Conservation (phyloP, 1,284 basidiomycete genomes). For the Tylopilus sp. region DNA sequence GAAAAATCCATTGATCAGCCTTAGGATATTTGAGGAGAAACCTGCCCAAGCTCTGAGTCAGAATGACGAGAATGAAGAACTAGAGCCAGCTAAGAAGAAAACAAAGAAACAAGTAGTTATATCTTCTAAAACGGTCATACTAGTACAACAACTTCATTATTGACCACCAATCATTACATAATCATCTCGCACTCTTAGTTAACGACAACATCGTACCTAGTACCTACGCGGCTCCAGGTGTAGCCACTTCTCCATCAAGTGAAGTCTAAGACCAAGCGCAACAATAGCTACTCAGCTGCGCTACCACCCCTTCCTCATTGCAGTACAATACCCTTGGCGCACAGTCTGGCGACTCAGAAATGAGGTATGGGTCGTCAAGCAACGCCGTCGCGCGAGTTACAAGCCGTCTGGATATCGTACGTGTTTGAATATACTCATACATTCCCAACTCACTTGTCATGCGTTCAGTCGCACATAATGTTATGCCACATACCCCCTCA, state of each 20-base stretch:
- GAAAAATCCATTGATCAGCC: too few relatives aligned
- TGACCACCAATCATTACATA: too few relatives aligned
- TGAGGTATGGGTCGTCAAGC: slow-evolving; percentile 41
- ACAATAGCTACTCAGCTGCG: slow-evolving; percentile 46
- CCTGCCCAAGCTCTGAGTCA: too few relatives aligned
- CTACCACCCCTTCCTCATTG: slow-evolving; percentile 41
- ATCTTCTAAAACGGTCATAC: too few relatives aligned
- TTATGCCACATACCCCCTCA: slow-evolving; percentile 40
- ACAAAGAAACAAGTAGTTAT: too few relatives aligned
- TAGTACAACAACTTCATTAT: too few relatives aligned
- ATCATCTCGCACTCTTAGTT: too few relatives aligned
- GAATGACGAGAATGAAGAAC: too few relatives aligned
- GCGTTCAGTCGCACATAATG: slow-evolving; percentile 42
- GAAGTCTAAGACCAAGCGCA: slow-evolving; percentile 48
- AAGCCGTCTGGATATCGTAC: slow-evolving; percentile 46
- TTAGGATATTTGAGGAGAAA: too few relatives aligned
- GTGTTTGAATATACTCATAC: slow-evolving; percentile 17
- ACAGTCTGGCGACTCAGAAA: slow-evolving; percentile 30
- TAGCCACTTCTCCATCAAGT: slow-evolving; percentile 38
- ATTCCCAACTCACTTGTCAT: slow-evolving; percentile 4
- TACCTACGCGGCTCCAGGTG: slow-evolving; percentile 37
- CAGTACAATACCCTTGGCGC: slow-evolving; percentile 43
- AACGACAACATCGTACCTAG: too few relatives aligned
- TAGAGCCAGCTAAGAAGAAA: too few relatives aligned
- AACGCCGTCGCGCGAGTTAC: slow-evolving; percentile 44